These are phyloP conservation scores for Sugiyamaella lignohabitans DNA, from an alignment of 805 yeast genomes.

Conservation along the genomic window DNA sequence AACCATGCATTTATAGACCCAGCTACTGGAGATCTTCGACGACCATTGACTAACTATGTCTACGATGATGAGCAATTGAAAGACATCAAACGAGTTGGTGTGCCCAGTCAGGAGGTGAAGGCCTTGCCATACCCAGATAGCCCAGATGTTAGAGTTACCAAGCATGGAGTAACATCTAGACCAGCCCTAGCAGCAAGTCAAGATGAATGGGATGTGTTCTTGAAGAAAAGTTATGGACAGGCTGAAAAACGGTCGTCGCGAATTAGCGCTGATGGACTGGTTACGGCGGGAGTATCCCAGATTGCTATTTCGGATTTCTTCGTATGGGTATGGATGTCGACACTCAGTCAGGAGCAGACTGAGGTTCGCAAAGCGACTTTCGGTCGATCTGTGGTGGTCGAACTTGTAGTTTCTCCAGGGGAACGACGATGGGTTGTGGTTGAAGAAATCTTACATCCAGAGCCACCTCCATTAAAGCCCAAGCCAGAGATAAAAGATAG, in stretches of 20 bases:
- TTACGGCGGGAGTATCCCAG: conserved; percentile 45
- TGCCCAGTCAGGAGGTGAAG: conserved; percentile 22
- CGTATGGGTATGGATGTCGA: conserved; percentile 86
- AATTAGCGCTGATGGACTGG: conserved; percentile 21
- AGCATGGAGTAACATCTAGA: background rate
- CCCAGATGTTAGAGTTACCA: conserved; percentile 12
- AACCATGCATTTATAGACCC: conserved; percentile 27
- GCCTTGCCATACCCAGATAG: conserved; percentile 32
- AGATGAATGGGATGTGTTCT: conserved; percentile 14
- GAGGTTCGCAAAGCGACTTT: conserved; percentile 56
- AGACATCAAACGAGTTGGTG: conserved; percentile 27
- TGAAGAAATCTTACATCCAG: conserved; percentile 25
- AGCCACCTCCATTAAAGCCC: conserved; percentile 16
- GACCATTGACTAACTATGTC: conserved; percentile 27
- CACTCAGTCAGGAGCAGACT: conserved; percentile 69
- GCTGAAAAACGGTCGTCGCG: conserved; percentile 6
- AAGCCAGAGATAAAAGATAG: conserved; percentile 3
- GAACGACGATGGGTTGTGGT: conserved; percentile 35
- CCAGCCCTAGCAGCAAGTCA: conserved; percentile 2
- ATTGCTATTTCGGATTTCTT: conserved; percentile 79
- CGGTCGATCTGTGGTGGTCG: conserved; percentile 77
- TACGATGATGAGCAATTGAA: conserved; percentile 21
- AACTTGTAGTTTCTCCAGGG: conserved; percentile 69
- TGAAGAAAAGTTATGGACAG: conserved; percentile 12
- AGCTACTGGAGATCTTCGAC: conserved; percentile 24